phyloP scores from a whole-genome alignment of 1,139 yeast genomes.

The Geotrichum citri-aurantii region DNA sequence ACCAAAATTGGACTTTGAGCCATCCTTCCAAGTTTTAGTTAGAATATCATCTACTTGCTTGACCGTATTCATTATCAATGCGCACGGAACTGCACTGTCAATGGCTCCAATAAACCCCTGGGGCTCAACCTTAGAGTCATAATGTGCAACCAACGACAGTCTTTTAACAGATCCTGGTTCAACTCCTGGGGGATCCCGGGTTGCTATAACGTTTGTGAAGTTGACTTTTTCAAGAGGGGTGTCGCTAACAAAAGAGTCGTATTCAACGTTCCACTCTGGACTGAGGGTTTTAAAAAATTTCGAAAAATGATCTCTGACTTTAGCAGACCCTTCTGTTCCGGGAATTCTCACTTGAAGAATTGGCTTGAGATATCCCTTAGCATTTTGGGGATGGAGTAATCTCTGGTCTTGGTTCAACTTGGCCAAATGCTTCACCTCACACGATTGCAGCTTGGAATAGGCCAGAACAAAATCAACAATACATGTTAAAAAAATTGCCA shows the following conservation, averaged over 20 bases:
- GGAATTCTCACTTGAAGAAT: constrained; percentile 40
- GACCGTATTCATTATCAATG: constrained; percentile 44
- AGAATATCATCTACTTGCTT: constrained; percentile 32
- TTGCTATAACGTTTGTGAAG: constrained; percentile 45
- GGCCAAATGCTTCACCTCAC: constrained; percentile 16
- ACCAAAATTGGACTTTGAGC: constrained; percentile 32
- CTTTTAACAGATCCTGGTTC: constrained; percentile 29
- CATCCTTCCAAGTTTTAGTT: constrained; percentile 27
- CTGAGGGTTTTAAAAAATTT: constrained; percentile 25
- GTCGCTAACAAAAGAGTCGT: constrained; percentile 40
- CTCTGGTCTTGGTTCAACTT: constrained; percentile 1
- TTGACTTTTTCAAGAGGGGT: constrained; percentile 37
- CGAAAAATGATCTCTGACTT: constrained; percentile 39
- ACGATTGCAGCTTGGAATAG: constrained; percentile 14
- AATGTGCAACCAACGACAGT: constrained; percentile 49
- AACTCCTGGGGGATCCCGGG: constrained; percentile 29
- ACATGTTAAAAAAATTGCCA: neutral
- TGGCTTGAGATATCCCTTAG: constrained; percentile 31
- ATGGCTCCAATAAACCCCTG: constrained; percentile 55
- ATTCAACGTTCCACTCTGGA: constrained; percentile 38
- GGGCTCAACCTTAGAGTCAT: constrained; percentile 46
- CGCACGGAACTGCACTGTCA: constrained; percentile 55
- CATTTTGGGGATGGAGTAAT: constrained; percentile 23
- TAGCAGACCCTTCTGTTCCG: constrained; percentile 41
- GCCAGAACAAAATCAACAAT: neutral